Conservation (phyloP, 2,329 filamentous ascomycete genomes). For the Chrysoporthe austroafricana region DNA sequence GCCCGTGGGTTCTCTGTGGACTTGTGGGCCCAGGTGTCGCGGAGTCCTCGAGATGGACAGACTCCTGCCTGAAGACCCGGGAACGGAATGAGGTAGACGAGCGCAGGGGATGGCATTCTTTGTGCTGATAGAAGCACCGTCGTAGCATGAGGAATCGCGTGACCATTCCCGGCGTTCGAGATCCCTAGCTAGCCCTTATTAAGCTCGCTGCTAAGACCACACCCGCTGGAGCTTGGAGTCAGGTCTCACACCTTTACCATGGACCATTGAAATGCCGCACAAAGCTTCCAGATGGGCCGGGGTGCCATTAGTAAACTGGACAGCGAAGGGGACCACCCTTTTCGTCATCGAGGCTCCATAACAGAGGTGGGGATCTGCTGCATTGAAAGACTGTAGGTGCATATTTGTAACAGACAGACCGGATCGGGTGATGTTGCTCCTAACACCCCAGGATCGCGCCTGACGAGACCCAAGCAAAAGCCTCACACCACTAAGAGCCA, state of each 20-base stretch:
- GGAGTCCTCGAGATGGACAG: too few species aligned
- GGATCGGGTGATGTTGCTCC: background rate
- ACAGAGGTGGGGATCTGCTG: background rate
- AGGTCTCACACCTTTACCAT: background rate
- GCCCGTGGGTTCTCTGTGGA: too few species aligned
- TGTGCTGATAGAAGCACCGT: too few species aligned
- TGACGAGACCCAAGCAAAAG: background rate
- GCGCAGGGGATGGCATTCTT: too few species aligned
- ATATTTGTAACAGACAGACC: background rate
- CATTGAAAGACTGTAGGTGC: background rate
- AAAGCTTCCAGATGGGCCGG: background rate
- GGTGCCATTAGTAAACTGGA: background rate
- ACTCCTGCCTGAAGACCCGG: too few species aligned
- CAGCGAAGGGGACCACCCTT: background rate
- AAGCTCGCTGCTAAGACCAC: background rate
- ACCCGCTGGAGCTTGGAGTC: background rate
- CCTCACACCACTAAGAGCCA: background rate
- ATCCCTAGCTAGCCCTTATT: too few species aligned
- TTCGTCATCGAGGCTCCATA: slow-evolving; percentile 9
- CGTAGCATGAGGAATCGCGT: too few species aligned
- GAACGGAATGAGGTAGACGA: too few species aligned
- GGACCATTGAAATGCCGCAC: background rate
- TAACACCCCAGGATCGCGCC: background rate
- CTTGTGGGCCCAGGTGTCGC: too few species aligned
- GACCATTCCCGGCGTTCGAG: too few species aligned